These are phyloP conservation scores for Termitomyces sp. DNA, from an alignment of 768 basidiomycete genomes.

Conservation along the genomic window DNA sequence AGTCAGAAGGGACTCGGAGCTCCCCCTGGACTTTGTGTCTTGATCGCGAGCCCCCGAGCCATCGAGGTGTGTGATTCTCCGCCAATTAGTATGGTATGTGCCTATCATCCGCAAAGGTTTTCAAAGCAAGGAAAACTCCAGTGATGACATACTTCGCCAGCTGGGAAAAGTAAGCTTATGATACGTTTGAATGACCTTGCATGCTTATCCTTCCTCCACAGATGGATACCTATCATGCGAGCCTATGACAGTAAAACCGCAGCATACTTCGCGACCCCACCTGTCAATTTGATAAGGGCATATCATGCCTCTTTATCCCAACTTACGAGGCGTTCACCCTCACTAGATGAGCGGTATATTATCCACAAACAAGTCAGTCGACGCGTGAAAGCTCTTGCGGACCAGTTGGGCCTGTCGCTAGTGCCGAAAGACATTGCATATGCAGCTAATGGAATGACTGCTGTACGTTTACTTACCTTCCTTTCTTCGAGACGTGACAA, in stretches of 20 bases:
- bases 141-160: conserved; percentile 72
- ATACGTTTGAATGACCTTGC: conserved; percentile 5
- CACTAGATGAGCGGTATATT: conserved; percentile 65
- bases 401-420: conserved; percentile 59
- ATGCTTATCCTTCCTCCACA: conserved; percentile 17
- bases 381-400: conserved; percentile 57
- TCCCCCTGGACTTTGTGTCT: conserved; percentile 81
- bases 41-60: conserved; percentile 69
- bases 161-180: conserved; percentile 60
- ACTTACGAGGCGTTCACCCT: conserved; percentile 52
- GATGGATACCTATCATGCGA: conserved; percentile 85
- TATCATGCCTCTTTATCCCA: conserved; percentile 69
- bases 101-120: conserved; percentile 32
- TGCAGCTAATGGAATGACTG: conserved; percentile 87
- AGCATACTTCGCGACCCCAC: conserved; percentile 86
- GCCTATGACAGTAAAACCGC: conserved; percentile 71
- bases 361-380: conserved; percentile 61
- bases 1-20: conserved; percentile 85
- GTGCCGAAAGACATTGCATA: conserved; percentile 49
- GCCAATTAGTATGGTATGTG: neutral
- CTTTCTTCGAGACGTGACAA: neutral
- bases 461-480: conserved; percentile 31
- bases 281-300: conserved; percentile 82
- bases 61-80: conserved; percentile 34
- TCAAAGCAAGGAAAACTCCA: conserved; percentile 52